These are phyloP conservation scores for Colletotrichum sansevieriae DNA, from an alignment of 2,329 filamentous ascomycete genomes.

Conservation along the genomic window DNA sequence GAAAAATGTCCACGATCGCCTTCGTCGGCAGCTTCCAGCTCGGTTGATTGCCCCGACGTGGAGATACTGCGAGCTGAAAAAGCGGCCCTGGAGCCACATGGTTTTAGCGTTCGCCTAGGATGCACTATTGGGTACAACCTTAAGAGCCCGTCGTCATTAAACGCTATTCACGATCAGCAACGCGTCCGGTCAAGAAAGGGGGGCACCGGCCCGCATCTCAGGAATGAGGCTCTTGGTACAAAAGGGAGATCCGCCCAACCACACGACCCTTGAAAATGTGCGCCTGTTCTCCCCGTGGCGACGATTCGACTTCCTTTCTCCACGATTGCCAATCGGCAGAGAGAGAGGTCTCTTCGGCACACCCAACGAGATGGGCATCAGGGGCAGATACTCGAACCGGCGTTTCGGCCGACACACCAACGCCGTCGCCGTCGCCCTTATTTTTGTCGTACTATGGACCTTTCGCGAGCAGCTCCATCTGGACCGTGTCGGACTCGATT, in stretches of 20 bases:
- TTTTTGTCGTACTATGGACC: conserved; percentile 4
- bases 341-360: neutral
- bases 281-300: accelerated
- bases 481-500: conserved; percentile 16
- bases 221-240: conserved; percentile 1
- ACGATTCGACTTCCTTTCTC: neutral
- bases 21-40: no score
- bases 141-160: neutral
- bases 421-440: neutral
- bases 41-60: no score
- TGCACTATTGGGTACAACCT: conserved; percentile 6
- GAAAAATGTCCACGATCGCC: no score
- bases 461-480: conserved; percentile 18
- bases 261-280: neutral
- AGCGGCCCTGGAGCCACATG: neutral
- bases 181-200: conserved; percentile 11
- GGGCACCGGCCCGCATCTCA: neutral
- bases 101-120: neutral
- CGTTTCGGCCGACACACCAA: conserved; percentile 12
- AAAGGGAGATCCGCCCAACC: conserved; percentile 1
- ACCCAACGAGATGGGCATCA: conserved; percentile 6
- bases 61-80: no score
- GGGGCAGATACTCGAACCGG: neutral
- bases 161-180: conserved; percentile 1
- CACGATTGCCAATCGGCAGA: neutral